A percentile compares a stretch with the other conserved stretches of the same genome.
Conservation (phyloP, 208 protist species). For the Leishmania martiniquensis region DNA sequence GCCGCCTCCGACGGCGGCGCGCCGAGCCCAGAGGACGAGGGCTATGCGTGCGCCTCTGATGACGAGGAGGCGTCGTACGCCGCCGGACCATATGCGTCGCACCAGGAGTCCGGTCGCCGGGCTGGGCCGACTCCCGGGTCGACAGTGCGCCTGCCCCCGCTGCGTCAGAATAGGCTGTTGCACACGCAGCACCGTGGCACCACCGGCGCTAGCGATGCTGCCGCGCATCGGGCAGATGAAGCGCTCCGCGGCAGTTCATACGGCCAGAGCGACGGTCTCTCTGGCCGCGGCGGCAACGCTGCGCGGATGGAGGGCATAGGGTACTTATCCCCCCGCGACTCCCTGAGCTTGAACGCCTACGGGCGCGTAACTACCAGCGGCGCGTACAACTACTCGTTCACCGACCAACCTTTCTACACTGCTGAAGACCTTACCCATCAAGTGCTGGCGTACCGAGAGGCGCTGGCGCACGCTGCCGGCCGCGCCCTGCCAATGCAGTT, state of each 20-base stretch:
- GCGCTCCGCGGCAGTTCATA: background rate
- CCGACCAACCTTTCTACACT: background rate
- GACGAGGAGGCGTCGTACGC: background rate
- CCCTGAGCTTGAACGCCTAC: conserved; percentile 48
- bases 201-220: background rate
- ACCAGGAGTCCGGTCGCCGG: background rate
- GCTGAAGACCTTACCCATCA: background rate
- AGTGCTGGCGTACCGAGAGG: conserved; percentile 52
- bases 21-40: background rate
- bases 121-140: background rate
- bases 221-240: background rate
- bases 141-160: background rate
- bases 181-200: background rate
- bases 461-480: conserved; percentile 32
- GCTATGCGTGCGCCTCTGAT: background rate
- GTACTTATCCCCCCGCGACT: conserved; percentile 59
- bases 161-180: background rate
- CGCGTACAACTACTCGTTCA: conserved; percentile 28
- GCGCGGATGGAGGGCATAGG: conserved; percentile 5
- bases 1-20: background rate
- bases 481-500: conserved; percentile 20
- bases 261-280: background rate
- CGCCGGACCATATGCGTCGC: background rate
- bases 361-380: conserved; percentile 16
- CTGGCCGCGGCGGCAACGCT: background rate